Evolutionary conservation across 1,284 basidiomycete genomes (phyloP), one percentile per base, ranked within the genome.

Genomic region (Sporisorium graminicola): DNA sequence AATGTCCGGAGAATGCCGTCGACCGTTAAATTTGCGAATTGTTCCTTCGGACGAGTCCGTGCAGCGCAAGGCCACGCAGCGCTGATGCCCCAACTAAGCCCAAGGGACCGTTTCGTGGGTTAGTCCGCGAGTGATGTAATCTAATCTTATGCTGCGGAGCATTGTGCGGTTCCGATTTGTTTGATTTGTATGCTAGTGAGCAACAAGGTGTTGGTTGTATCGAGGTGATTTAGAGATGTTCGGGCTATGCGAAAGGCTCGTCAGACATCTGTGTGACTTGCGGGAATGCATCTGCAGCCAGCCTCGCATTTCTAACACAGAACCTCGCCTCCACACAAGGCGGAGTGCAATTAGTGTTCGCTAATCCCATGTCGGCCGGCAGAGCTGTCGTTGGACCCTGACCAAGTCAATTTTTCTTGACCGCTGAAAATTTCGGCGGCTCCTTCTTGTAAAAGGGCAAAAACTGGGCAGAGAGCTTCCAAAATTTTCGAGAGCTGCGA

Each of bases 281-380:
- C n/a, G n/a, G n/a, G n/a, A n/a, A n/a, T n/a, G n/a, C n/a, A n/a
- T n/a, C n/a, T n/a, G n/a, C n/a, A n/a, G n/a, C n/a, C n/a, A n/a
- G n/a, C n/a, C 4, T 8, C 14, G 27, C 53, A n/a, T 16, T 44
- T 18, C 24, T 31, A n/a, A n/a, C n/a, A n/a, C n/a, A n/a, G n/a
- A n/a, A n/a, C n/a, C n/a, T 61, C 24, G 35, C 61, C 67, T 70
- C 67, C 67, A 70, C 67, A 64, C 12, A 18, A 5, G 10, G n/a
- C n/a, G n/a, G n/a, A n/a, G n/a, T n/a, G n/a, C n/a, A n/a, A n/a
- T n/a, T n/a, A n/a, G n/a, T n/a, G 31, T 14, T 20, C 16, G 37
- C 47, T 5, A 18, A 33, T 18, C 9, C 26, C 10, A 18, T 66
- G 64, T 61, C 64, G 64, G 69, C 69, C 69, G 69, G 64, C 59